Conservation (phyloP, 1,139 yeast genomes). For the Taphrina sp. region DNA sequence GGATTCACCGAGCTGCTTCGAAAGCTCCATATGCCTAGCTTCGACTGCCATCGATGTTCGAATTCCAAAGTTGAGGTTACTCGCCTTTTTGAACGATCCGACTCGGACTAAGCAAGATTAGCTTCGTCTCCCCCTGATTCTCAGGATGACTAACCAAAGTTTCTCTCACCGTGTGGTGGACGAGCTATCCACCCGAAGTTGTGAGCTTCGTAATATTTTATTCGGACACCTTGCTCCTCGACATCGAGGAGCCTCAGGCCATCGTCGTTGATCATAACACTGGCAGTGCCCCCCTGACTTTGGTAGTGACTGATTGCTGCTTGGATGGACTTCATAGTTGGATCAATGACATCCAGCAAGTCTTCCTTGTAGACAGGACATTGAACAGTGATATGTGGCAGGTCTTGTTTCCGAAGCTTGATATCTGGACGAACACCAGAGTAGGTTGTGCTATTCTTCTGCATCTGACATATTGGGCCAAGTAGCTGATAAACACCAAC, state of each 20-base stretch:
- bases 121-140: too few species aligned
- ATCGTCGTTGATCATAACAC: conserved; percentile 35
- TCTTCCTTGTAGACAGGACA: conserved; percentile 37
- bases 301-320: conserved; percentile 33
- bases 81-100: conserved; percentile 37
- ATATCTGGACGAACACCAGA: conserved; percentile 31
- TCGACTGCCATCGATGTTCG: conserved; percentile 35
- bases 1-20: neutral
- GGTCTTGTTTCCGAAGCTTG: neutral
- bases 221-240: conserved; percentile 17
- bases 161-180: conserved; percentile 35
- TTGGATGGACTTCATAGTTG: conserved; percentile 33
- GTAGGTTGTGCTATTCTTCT: conserved; percentile 33
- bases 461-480: conserved; percentile 37
- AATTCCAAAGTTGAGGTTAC: conserved; percentile 37
- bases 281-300: conserved; percentile 36
- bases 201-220: conserved; percentile 31
- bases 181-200: conserved; percentile 35
- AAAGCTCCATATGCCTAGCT: conserved; percentile 1
- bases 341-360: conserved; percentile 33
- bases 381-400: conserved; percentile 37
- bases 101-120: too few species aligned
- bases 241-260: conserved; percentile 32
- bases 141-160: conserved; percentile 22
- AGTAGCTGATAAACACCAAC: conserved; percentile 31